Percentiles rank a stretch among this genome's conserved stretches.
These are phyloP conservation scores for Phanerochaete sordida DNA, from an alignment of 768 basidiomycete genomes.

Conservation along the genomic window DNA sequence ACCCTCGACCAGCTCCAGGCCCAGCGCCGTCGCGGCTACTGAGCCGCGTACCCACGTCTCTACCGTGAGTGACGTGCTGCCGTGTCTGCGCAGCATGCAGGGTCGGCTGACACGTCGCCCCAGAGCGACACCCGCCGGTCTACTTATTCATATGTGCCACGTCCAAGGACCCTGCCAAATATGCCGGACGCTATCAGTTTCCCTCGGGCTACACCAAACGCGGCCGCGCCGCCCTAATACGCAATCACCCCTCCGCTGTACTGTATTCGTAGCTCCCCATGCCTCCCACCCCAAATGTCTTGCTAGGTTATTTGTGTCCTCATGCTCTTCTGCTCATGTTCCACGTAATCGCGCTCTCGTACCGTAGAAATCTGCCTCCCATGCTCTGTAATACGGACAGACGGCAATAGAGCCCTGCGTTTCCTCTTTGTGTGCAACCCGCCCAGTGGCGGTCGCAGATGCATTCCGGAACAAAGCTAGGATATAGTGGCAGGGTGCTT, in stretches of 20 bases:
- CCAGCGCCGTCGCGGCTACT: constrained; percentile 19
- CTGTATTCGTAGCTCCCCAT: neutral
- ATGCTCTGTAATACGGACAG: neutral
- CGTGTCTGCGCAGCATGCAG: neutral
- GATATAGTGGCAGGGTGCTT: neutral
- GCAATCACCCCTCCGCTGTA: neutral
- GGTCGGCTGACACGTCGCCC: neutral
- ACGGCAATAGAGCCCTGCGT: neutral
- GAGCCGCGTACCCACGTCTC: neutral
- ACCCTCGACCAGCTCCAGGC: constrained; percentile 19
- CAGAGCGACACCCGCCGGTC: neutral
- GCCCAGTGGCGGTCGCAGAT: neutral
- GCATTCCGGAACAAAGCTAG: neutral
- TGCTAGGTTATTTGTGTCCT: neutral
- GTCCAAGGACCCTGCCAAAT: neutral
- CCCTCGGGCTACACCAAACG: neutral
- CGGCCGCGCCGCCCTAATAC: neutral
- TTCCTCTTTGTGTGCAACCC: neutral
- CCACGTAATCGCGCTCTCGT: neutral
- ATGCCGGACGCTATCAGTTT: neutral
- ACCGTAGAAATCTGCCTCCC: neutral
- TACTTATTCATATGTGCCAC: neutral
- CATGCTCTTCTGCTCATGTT: neutral
- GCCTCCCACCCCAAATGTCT: neutral
- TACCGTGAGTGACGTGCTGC: neutral